These are phyloP conservation scores for Rubus parviflorus DNA, from an alignment of 306 rosid genomes.

Conservation along the genomic window DNA sequence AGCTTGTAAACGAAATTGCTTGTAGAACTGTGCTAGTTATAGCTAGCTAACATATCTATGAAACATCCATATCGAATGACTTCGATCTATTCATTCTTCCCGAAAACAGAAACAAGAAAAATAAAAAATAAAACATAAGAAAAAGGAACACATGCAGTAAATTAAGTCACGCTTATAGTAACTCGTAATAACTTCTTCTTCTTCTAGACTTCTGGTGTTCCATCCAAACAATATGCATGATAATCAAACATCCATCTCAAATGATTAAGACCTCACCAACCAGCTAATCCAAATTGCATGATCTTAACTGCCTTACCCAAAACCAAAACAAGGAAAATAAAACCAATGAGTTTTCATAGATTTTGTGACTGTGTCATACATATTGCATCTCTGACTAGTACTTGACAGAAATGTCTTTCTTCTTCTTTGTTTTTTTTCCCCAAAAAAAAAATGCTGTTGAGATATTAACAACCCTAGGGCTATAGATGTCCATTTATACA, in stretches of 20 bases:
- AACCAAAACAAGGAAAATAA: not conserved
- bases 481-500: not conserved
- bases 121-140: not conserved
- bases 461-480: conserved; percentile 5
- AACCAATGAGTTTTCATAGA: not conserved
- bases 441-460: not conserved
- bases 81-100: not conserved
- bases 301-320: conserved; percentile 31
- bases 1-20: no score
- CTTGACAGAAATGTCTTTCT: not conserved
- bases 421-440: not conserved
- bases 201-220: not conserved
- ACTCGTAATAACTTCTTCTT: not conserved
- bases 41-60: not conserved
- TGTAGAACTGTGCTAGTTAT: no score
- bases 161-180: no score
- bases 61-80: not conserved
- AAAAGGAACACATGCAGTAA: not conserved
- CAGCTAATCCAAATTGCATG: conserved; percentile 40
- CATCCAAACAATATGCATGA: conserved; percentile 41
- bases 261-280: conserved; percentile 52
- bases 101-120: not conserved
- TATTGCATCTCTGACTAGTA: conserved; percentile 7
- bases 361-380: conserved; percentile 22
- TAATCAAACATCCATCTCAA: conserved; percentile 40